Percentiles rank a stretch among this genome's conserved stretches.
Conservation (phyloP, 140 eudicot species). For the Erigeron philadelphicus region DNA sequence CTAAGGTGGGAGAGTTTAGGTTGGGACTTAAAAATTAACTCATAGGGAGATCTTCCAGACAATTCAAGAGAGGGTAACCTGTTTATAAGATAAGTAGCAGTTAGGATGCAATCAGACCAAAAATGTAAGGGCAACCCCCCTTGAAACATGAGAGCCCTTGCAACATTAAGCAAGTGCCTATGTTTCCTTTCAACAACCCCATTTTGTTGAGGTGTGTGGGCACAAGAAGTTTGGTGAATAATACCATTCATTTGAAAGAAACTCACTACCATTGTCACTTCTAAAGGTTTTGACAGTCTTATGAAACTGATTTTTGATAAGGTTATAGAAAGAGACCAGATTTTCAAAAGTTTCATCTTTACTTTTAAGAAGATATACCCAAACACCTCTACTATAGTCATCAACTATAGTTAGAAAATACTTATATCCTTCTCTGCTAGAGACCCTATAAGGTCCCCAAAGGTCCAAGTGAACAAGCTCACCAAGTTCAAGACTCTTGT, state of each 20-base stretch:
- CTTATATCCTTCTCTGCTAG: background rate
- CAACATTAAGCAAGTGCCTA: no score
- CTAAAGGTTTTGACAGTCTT: background rate
- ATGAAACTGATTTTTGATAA: background rate
- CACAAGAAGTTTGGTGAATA: background rate
- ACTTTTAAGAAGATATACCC: background rate
- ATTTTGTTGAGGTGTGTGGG: background rate
- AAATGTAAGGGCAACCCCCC: no score
- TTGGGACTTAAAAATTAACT: no score
- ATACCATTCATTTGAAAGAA: background rate
- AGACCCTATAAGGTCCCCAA: background rate
- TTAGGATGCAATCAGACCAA: no score
- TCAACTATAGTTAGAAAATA: background rate
- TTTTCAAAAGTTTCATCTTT: background rate
- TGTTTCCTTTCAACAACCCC: background rate
- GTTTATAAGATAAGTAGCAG: no score
- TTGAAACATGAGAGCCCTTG: no score
- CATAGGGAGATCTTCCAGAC: no score
- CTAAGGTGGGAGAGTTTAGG: background rate
- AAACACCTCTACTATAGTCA: background rate
- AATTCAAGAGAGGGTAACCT: no score
- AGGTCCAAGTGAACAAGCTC: background rate
- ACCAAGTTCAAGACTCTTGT: background rate
- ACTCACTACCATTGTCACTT: background rate
- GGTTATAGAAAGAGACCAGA: background rate